Base-by-base conservation (phyloP, 2,329 filamentous ascomycete species). In the Arthrocladium fulminans region DNA sequence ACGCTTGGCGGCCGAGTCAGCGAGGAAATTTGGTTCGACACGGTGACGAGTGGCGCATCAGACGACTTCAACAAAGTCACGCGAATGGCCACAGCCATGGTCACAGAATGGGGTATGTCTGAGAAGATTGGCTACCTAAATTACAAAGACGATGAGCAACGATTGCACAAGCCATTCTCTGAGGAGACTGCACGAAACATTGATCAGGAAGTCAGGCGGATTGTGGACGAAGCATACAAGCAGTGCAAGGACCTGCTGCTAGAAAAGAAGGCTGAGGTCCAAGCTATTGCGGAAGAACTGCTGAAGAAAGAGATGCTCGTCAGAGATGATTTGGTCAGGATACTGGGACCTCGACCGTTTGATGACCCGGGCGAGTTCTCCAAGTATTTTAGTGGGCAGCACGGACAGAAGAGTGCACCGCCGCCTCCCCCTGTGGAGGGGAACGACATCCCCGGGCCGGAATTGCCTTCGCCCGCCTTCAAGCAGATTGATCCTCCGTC, bases 21-120 rank as follows among this genome's bases (percentile, higher is more conserved):
- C 17, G 92, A 98, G 70, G 92, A 98, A 68, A 72, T 98, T 6
- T 90, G 98, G 70, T 98, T 98, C 69, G 84, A 92, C 27, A 94
- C 88, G 0, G 92, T 98, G 17, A 98, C 92, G 1, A 92, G 86
- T 40, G 92, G 92, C 49, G 92, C 90, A 17, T 89, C 83, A 47
- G 92, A 97, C 65, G 92, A 98, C 65, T 98, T 98, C 78, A 90
- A 92, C 70, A 98, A 98, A 72, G 92, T 97, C 34, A 96, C 92
- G 2, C 80, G 83, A 49, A 90, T 96, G 85, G 94, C 92, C 2
- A 94, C 86, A 15, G 84, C 86, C 53, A 98, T 98, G 92, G 92
- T 98, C 24, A 98, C 90, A n/a, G 87, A 95, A 66, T 98, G 88
- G 83, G 92, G 92, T 58, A 98, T 98, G 92, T 94, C 86, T 34